A percentile compares a stretch with the other conserved stretches of the same genome.
Evolutionary conservation across 768 basidiomycete species (phyloP).

Genomic region (Clathrus columnatus): DNA sequence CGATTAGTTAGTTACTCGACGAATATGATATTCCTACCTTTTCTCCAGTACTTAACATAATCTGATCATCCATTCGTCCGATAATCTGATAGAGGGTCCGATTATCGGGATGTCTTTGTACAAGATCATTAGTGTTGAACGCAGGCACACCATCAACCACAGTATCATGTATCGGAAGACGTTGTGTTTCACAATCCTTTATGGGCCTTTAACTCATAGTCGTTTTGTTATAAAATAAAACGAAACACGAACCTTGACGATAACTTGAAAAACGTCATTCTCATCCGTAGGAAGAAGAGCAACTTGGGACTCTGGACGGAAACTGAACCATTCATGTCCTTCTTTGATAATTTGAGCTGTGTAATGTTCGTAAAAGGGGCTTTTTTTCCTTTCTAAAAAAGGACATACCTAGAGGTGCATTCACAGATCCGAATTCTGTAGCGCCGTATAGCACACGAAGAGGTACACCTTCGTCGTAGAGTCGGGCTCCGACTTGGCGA

Average conservation of each 20-base stretch:
- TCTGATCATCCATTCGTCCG: not conserved
- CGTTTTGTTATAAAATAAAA: slow-evolving; percentile 2
- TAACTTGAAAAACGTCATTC: not conserved
- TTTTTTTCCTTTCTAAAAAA: not conserved
- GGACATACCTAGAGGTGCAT: not conserved
- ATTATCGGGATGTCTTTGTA: slow-evolving; percentile 32
- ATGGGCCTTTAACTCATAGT: too few relatives aligned
- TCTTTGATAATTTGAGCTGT: not conserved
- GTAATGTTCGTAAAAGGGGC: not conserved
- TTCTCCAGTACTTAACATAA: not conserved
- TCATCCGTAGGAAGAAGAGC: not conserved
- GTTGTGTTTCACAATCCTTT: too few relatives aligned
- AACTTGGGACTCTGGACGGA: not conserved
- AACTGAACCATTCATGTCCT: slow-evolving; percentile 5
- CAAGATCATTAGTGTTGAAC: slow-evolving; percentile 33
- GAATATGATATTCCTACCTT: not conserved
- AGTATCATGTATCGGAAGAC: slow-evolving; percentile 19
- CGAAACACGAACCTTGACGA: not conserved
- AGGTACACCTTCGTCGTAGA: slow-evolving; percentile 9
- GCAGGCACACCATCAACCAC: slow-evolving; percentile 22
- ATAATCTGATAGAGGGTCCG: not conserved
- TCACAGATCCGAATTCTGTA: not conserved
- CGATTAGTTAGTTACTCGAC: too few relatives aligned
- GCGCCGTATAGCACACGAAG: slow-evolving; percentile 10
- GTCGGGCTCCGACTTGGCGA: slow-evolving; percentile 7